phyloP scores from a whole-genome alignment of 2,329 filamentous ascomycete species.

The Trichoderma gracile region DNA sequence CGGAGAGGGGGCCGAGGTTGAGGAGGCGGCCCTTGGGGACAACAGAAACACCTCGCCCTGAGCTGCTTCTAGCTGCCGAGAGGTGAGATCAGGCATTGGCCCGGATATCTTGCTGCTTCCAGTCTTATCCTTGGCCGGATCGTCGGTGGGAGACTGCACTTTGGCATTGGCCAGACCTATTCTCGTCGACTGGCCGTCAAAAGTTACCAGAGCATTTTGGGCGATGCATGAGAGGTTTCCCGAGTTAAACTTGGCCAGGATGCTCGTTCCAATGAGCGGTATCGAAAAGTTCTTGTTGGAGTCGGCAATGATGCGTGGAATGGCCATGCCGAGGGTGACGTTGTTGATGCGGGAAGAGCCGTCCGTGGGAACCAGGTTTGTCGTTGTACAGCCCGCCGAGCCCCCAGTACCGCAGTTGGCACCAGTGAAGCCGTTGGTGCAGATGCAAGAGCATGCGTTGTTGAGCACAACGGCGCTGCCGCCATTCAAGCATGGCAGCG shows the following conservation, averaged over 20 bases:
- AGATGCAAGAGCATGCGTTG: slow-evolving; percentile 79
- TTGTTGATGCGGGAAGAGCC: slow-evolving; percentile 51
- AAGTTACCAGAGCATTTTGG: slow-evolving; percentile 86
- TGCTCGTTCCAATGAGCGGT: slow-evolving; percentile 65
- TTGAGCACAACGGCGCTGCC: slow-evolving; percentile 71
- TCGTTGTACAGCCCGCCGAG: slow-evolving; percentile 55
- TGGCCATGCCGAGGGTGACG: slow-evolving; percentile 77
- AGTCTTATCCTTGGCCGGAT: neutral
- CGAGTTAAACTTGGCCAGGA: slow-evolving; percentile 75
- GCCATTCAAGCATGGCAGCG: slow-evolving; percentile 72
- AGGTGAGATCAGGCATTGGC: slow-evolving; percentile 3
- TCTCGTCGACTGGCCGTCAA: slow-evolving; percentile 59
- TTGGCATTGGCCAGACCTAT: slow-evolving; percentile 35
- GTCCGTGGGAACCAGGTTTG: slow-evolving; percentile 46
- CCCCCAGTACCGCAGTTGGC: slow-evolving; percentile 52
- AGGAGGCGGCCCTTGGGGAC: neutral
- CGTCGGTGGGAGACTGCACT: slow-evolving; percentile 31
- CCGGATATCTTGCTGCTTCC: neutral
- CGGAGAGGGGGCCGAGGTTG: slow-evolving; percentile 10
- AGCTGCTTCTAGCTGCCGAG: neutral
- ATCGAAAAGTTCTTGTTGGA: slow-evolving; percentile 72
- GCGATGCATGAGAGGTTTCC: slow-evolving; percentile 76
- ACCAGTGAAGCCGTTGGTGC: slow-evolving; percentile 80
- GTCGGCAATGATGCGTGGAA: slow-evolving; percentile 71
- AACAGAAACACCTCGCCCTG: neutral